Evolutionary conservation across 768 basidiomycete genomes (phyloP), one percentile per base, ranked within the genome.

Genomic region (Leccinum rimulosum): DNA sequence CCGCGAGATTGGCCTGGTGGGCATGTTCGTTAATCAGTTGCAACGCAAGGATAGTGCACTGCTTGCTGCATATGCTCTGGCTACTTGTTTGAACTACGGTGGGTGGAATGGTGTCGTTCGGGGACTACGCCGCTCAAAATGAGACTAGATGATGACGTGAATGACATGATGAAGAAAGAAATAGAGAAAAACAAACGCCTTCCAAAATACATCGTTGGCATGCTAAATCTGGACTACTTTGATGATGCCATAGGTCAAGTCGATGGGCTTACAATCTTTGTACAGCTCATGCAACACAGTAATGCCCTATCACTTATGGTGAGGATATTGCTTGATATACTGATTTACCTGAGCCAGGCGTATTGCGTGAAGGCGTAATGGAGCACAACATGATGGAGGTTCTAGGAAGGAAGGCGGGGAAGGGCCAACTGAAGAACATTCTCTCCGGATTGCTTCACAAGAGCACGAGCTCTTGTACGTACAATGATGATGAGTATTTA

Each of bases 201-300:
- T 49, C 25, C 48, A 25, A 28, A 49, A 49, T 27, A 59, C 6
- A 70, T 69, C 3, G 25, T 68, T 17, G 50, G 49, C 17, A 69
- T 69, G 68, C 48, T 68, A 12, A 60, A 61, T 22, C 36, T 58
- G 14, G 63, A 69, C 54, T 70, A 56, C 48, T 70, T 70, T 22
- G 66, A 68, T 4, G 68, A 70, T 35, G 68, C 68, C 11, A 56
- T 70, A 0, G 68, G 68, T 12, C 52, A 6, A 19, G 56, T 70
- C 1, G 68, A 68, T 25, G 68, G 68, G 14, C 70, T 68, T 43
- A 66, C 70, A 28, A 59, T 69, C 2, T 69, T 69, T n/a, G 50
- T 51, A 3, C 50, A 70, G 25, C 52, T 69, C 4, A 68, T 69
- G 64, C 58, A 57, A 43, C 36, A 63, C 7, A 56, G 68, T 69